Base-by-base conservation (phyloP, 164 flowering plant genomes). In the Nymphaea colorata region DNA sequence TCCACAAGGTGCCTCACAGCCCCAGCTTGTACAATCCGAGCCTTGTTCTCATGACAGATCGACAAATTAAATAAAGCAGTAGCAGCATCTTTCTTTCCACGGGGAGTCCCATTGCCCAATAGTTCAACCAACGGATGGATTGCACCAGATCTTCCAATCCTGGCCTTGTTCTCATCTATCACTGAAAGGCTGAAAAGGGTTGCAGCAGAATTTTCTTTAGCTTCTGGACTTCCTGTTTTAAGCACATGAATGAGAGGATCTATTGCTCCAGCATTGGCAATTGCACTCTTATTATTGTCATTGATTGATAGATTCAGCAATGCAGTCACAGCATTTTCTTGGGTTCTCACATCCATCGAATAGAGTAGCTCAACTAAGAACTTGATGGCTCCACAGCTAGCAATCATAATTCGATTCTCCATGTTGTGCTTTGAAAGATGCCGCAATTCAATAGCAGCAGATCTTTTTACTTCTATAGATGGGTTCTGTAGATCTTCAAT, bases 271-370 rank as follows among this genome's bases (percentile, higher is more conserved):
- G 87, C 85, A 69, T 82, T 82, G 43, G 87, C 96, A 60, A 94
- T 94, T 1, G 71, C 76, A 53, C 87, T 86, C 77, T 94, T 94
- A 84, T 94, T 94, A 51, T 79, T 74, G 47, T 91, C 98, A 57
- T 88, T 83, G 43, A 91, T 89, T 59, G 98, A 94, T 65, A 94
- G 85, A 77, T 94, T 94, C 55, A 94, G 83, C 69, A 94, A 87
- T 0, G 98, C 98, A 12, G 98, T 94, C 6, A 94, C 98, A n/a
- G 97, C 95, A 78, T 94, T 96, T 72, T 94, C 97, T 71, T 94
- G 98, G 3, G 90, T 86, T 42, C 87, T 76, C 41, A 78, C 62
- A 74, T 94, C 98, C 0, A 79, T 25, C 14, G 96, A 87, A 16
- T 90, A 83, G 14, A 94, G 75, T 25, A 91, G 74, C 64, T 81